Base-by-base conservation (phyloP, 2,329 filamentous ascomycete species). In the Graphium sp. region DNA sequence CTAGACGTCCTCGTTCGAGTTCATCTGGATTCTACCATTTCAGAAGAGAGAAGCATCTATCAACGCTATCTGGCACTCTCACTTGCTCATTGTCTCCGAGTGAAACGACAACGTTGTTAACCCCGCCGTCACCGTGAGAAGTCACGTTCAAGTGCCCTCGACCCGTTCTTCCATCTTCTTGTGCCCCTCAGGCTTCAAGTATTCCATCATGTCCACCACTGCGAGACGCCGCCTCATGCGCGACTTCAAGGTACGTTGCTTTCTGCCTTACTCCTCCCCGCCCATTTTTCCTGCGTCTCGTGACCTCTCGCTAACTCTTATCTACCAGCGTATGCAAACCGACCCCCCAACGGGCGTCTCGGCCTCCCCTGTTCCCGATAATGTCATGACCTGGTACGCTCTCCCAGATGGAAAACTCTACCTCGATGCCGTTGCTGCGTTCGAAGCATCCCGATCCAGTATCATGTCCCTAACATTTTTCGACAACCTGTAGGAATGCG, bases 281-380 rank as follows among this genome's bases (percentile, higher is more conserved):
- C 26, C 19, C 20, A 30, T 21, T 16, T n/a, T 16, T 23, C 22
- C 21, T 24, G 15, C 21, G n/a, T 25, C 15, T 19, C 11, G 11
- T 11, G 18, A 20, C 22, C 18, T n/a, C 29, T 31, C 18, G 23
- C 24, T 7, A n/a, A 7, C 5, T 11, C 14, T 25, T 22, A 15
- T 25, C 14, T 31, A 22, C 31, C 48, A 93, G 85, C 84, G 89
- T 55, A 98, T 98, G 87, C 89, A 98, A 60, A 95, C 87, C 25
- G 89, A 98, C 48, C 89, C 89, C 51, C 89, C 89, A 7, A 87
- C 87, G 29, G 89, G 89, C 33, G 87, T 98, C 30, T 95, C 87
- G 39, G 89, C 89, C 11, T 95, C 85, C 30, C 89, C 89, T 6
- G 80, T 95, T 26, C 83, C 87, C 35, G 84, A 93, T 48, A 93